Base-by-base conservation (phyloP, 345 rosid genomes). In the Anastatica hierochuntica region DNA sequence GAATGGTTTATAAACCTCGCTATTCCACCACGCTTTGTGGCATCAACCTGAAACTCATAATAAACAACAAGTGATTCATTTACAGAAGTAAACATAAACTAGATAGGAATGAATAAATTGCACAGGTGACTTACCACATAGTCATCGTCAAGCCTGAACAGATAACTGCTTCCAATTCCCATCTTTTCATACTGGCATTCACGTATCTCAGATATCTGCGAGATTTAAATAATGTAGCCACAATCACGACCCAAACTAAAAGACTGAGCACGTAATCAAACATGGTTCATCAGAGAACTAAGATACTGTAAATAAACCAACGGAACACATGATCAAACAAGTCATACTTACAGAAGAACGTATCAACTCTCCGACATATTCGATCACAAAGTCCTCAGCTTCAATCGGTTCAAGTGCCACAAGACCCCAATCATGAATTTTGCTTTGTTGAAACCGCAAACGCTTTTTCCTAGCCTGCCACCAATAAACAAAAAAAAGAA, bases 141-240 rank as follows among this genome's bases (percentile, higher is more conserved):
- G 56, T 95, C 95, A 65, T 94, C 99, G 49, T 94, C 99, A 62
- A 94, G 99, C 67, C 87, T 82, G 62, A 94, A 94, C 11, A 94
- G 99, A 70, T 94, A 94, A 66, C 99, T 94, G 83, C 99, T 88
- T 47, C 97, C 99, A 62, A 94, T 94, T 70, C 97, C 99, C 87
- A 80, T 94, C 82, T 82, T 94, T 79, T 94, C 99, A n/a, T 94
- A 94, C 31, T 76, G 79, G 31, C 53, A 67, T 58, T 94, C 95
- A 7, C 99, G 97, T 62, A 94, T 88, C 69, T 94, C 97, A 66
- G 99, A 94, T 76, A 94, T 80, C 99, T 94, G 85, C n/a, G n/a
- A n/a, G n/a, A n/a, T n/a, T n/a, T n/a, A n/a, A n/a, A n/a, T n/a
- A n/a, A n/a, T n/a, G n/a, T n/a, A n/a, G n/a, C 26, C 38, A 43